phyloP scores from a whole-genome alignment of 2,329 filamentous ascomycete genomes.

The Aspergillus tamarii region DNA sequence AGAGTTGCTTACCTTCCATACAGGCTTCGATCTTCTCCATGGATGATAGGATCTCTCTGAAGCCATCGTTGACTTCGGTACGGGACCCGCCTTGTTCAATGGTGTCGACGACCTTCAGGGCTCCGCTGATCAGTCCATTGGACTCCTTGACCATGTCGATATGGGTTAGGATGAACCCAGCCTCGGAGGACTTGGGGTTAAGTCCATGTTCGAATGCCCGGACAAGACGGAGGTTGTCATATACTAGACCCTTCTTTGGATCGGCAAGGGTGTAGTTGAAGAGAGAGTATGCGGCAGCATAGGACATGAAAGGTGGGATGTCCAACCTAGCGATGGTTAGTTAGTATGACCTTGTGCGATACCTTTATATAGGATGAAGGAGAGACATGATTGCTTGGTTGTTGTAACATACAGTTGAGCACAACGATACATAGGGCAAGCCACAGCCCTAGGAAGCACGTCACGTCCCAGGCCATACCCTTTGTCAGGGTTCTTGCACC shows the following conservation, averaged over 20 bases:
- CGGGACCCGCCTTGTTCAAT: constrained; percentile 55
- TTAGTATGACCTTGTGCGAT: neutral
- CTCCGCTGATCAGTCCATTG: constrained; percentile 73
- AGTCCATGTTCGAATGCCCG: constrained; percentile 90
- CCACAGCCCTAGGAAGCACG: constrained; percentile 71
- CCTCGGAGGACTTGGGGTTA: constrained; percentile 84
- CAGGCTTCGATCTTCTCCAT: constrained; percentile 73
- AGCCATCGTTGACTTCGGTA: constrained; percentile 64
- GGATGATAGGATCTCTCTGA: constrained; percentile 63
- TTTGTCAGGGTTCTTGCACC: constrained; percentile 60
- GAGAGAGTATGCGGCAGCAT: constrained; percentile 64
- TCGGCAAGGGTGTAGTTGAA: constrained; percentile 67
- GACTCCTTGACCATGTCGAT: constrained; percentile 94
- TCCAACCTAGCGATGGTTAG: constrained; percentile 53
- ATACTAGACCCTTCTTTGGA: constrained; percentile 56
- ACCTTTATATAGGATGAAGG: neutral
- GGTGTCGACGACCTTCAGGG: constrained; percentile 67
- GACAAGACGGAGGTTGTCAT: constrained; percentile 74
- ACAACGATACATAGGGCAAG: constrained; percentile 80
- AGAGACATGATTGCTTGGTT: constrained; percentile 8
- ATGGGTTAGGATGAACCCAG: constrained; percentile 93
- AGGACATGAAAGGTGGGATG: constrained; percentile 94
- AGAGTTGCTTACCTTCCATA: constrained; percentile 67
- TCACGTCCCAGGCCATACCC: constrained; percentile 78
- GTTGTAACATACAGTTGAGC: constrained; percentile 75